Conservation (phyloP, 805 yeast species). For the Kodamaea restingae region DNA sequence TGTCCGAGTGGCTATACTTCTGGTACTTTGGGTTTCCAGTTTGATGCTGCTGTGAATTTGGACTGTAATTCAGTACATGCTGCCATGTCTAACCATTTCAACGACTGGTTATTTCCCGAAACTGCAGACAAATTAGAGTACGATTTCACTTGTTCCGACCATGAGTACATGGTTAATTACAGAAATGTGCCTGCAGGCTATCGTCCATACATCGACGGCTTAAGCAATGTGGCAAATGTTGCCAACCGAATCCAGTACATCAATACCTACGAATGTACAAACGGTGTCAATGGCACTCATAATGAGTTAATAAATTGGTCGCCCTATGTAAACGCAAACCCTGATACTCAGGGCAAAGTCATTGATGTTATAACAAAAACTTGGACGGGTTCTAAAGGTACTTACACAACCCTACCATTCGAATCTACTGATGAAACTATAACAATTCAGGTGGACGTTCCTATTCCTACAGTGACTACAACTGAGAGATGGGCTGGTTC, state of each 20-base stretch:
- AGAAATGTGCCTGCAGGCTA: conserved; percentile 25
- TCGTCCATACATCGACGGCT: conserved; percentile 14
- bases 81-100: conserved; percentile 10
- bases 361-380: conserved; percentile 4
- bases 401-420: conserved; percentile 10
- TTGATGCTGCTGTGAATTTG: conserved; percentile 9
- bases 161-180: conserved; percentile 9
- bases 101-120: conserved; percentile 7
- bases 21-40: conserved; percentile 20
- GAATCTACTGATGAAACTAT: conserved; percentile 10
- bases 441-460: conserved; percentile 12
- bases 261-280: conserved; percentile 13
- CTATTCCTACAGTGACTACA: conserved; percentile 7
- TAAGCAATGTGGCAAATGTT: not conserved
- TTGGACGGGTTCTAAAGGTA: no score
- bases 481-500: conserved; percentile 12
- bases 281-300: conserved; percentile 7
- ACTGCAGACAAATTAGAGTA: not conserved
- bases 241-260: conserved; percentile 3
- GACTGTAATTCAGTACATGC: conserved; percentile 22
- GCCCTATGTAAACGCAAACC: no score
- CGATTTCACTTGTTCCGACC: conserved; percentile 3
- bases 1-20: conserved; percentile 19
- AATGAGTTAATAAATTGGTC: no score
- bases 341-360: conserved; percentile 6